A percentile compares a stretch with the other conserved stretches of the same genome.
Conservation (phyloP, 805 yeast species). For the Candida coquimbonensis region DNA sequence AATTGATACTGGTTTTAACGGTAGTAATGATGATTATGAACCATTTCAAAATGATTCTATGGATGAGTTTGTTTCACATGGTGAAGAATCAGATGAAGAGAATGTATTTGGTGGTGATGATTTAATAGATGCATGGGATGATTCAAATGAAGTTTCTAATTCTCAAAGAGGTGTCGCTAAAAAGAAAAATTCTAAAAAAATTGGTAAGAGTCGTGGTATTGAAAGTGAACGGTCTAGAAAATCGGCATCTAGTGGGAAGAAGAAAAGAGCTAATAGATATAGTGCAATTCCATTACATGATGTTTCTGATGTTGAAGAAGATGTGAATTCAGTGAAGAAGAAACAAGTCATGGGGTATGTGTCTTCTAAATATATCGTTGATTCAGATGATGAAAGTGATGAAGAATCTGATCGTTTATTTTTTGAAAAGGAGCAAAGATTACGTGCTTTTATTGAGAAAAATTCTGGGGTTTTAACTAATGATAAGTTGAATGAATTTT, state of each 20-base stretch:
- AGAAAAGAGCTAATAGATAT: conserved; percentile 10
- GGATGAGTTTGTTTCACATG: conserved; percentile 23
- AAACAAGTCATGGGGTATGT: conserved; percentile 15
- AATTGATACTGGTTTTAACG: conserved; percentile 13
- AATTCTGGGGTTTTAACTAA: conserved; percentile 12
- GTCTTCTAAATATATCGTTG: conserved; percentile 49
- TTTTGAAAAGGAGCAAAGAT: conserved; percentile 47
- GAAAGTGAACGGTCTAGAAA: background rate
- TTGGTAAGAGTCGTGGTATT: conserved; percentile 1
- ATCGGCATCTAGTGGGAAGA: conserved; percentile 1
- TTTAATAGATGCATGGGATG: conserved; percentile 13
- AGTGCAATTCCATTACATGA: conserved; percentile 23
- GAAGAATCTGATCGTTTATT: conserved; percentile 46
- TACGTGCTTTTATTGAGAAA: conserved; percentile 29
- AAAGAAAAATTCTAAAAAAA: conserved; percentile 3
- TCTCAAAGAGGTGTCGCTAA: conserved; percentile 19
- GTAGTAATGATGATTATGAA: conserved; percentile 24
- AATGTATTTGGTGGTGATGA: conserved; percentile 16
- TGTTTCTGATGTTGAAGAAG: conserved; percentile 27
- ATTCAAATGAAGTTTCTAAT: conserved; percentile 1
- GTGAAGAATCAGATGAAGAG: conserved; percentile 29
- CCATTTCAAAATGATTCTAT: conserved; percentile 25
- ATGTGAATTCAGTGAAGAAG: background rate
- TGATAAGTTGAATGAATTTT: conserved; percentile 10
- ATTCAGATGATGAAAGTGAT: conserved; percentile 60